Evolutionary conservation across 1,284 basidiomycete genomes (phyloP).

Genomic region (Ustilago curta): DNA sequence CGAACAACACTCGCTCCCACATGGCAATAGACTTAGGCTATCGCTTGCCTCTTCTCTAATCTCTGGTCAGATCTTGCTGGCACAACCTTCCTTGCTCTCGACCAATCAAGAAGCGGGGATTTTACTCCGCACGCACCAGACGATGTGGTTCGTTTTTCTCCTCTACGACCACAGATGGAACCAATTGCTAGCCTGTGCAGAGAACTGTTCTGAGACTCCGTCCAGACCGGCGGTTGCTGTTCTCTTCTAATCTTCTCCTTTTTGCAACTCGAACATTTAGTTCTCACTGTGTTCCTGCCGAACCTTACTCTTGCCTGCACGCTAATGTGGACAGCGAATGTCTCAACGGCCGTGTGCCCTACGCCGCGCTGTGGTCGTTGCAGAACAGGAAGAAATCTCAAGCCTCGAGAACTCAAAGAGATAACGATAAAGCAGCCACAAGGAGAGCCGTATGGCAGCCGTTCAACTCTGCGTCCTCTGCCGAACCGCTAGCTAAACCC

Average conservation of each 20-base stretch:
- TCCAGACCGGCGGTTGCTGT: background rate
- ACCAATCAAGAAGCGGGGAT: slow-evolving; percentile 1
- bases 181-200: too few relatives aligned
- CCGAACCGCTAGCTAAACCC: background rate
- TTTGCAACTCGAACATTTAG: too few relatives aligned
- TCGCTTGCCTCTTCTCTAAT: background rate
- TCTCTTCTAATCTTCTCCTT: too few relatives aligned
- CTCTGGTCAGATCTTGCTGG: background rate
- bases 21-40: background rate
- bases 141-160: background rate
- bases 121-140: slow-evolving; percentile 9
- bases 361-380: too few relatives aligned
- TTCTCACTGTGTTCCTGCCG: too few relatives aligned
- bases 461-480: background rate
- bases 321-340: too few relatives aligned
- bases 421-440: background rate
- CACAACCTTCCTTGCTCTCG: background rate
- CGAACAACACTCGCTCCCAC: background rate
- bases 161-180: too few relatives aligned
- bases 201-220: too few relatives aligned
- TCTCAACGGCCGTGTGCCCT: too few relatives aligned
- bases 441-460: too few relatives aligned
- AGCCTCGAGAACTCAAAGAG: background rate
- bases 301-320: too few relatives aligned
- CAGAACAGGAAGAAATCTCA: too few relatives aligned